These are phyloP conservation scores for Suhomyces maxii DNA, from an alignment of 1,139 yeast species.

Conservation along the genomic window DNA sequence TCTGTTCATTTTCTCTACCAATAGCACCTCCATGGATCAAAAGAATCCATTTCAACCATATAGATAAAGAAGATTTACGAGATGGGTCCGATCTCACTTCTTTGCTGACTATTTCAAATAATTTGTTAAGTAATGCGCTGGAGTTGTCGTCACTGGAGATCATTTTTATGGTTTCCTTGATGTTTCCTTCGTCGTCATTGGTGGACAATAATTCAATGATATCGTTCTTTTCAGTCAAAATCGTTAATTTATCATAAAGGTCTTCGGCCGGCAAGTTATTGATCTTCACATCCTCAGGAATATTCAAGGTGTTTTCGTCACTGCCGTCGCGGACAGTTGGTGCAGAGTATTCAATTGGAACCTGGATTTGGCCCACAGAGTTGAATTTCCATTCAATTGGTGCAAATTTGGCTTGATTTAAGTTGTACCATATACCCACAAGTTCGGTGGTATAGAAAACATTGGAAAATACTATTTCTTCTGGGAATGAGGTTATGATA, in stretches of 20 bases:
- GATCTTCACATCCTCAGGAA: constrained; percentile 14
- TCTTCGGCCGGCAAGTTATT: constrained; percentile 24
- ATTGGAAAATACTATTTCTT: constrained; percentile 14
- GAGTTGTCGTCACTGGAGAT: constrained; percentile 22
- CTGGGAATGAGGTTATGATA: constrained; percentile 10
- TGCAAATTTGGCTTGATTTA: constrained; percentile 27
- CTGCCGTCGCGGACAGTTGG: not conserved
- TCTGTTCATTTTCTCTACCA: constrained; percentile 31
- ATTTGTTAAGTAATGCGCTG: constrained; percentile 18
- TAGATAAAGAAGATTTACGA: constrained; percentile 29
- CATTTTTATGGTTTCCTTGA: constrained; percentile 35
- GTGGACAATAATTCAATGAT: constrained; percentile 34
- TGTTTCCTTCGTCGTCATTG: constrained; percentile 32
- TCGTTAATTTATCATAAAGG: constrained; percentile 23
- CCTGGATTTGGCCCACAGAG: constrained; percentile 17
- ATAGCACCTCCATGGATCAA: constrained; percentile 46
- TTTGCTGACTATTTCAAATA: constrained; percentile 37
- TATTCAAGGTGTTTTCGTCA: constrained; percentile 13
- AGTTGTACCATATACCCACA: constrained; percentile 40
- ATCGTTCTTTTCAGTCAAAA: constrained; percentile 10
- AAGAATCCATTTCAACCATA: constrained; percentile 55
- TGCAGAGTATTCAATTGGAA: constrained; percentile 16
- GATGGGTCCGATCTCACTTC: constrained; percentile 38
- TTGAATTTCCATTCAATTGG: constrained; percentile 21
- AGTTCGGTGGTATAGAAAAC: constrained; percentile 13